Base-by-base conservation (phyloP, 2,329 filamentous ascomycete species). In the Tolypocladium album region DNA sequence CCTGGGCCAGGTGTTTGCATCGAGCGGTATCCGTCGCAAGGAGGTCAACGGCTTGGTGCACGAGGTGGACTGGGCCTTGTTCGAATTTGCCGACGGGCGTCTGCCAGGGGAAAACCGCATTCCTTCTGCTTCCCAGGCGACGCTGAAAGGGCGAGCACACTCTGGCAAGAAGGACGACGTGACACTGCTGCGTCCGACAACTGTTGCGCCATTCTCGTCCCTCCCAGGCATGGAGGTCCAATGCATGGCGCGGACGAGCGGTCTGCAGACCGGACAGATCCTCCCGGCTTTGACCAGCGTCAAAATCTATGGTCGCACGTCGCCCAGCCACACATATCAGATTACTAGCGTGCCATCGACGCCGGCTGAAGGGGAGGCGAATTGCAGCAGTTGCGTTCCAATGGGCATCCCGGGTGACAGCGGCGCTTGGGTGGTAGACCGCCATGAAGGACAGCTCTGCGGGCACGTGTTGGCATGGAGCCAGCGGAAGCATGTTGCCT, bases 21-120 rank as follows among this genome's bases (percentile, higher is more conserved):
- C 91, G 0, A 96, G 92, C 27, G 93, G 93, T 8, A 88, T 97
- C 61, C 86, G 91, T 5, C 85, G 93, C 38, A 87, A 89, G 58
- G 82, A 87, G 59, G 81, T 84, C 61, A 80, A 88, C 62, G 86
- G 88, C 5, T 77, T 95, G 31, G 79, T 90, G 7, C 93, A 97
- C 70, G 93, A 97, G 72, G 92, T 97, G 53, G 93, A 97, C 72
- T 97, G 93, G 93, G 92, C 92, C 0, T 78, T 97, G 2, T 92
- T 97, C 66, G 85, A 89, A 65, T 90, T 97, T 64, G 78, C 88
- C 13, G 79, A 87, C 4, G 82, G 87, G 13, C 85, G 93, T 1
- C 76, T 87, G 17, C 89, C 93, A 3, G 78, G 82, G 0, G 82
- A 84, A 61, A 97, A 97, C 66, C 74, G 83, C 13, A 87, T 96